Evolutionary conservation across 768 basidiomycete species (phyloP), one percentile per base, ranked within the genome.

Genomic region (Phaeolepiota aurea): DNA sequence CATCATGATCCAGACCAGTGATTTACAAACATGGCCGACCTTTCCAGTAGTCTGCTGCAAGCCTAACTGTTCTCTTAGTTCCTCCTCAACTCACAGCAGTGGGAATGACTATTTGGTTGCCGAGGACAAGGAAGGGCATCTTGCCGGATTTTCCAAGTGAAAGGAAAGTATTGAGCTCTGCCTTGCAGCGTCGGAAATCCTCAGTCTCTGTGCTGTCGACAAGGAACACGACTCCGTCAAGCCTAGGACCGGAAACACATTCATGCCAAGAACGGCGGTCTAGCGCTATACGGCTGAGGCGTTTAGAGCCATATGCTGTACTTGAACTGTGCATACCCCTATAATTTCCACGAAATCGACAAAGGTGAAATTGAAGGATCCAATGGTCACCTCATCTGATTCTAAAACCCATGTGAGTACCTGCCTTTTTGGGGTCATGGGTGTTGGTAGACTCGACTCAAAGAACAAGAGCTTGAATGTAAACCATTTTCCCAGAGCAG

Each of bases 241-340:
- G 96, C 63, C 98, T 96, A 37, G 96, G 96, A n/a, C n/a, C n/a
- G n/a, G n/a, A n/a, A 82, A 99, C 98, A 70, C 98, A 99, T 65
- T 99, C 93, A 44, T 92, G 82, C 96, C 96, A 99, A 59, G 98
- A 83, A 51, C 96, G 89, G 51, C 96, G 93, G 40, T 96, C 96
- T 76, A 45, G 30, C 32, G 40, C 40, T 30, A n/a, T n/a, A 42
- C 34, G 9, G 44, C 19, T 30, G 33, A 41, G 20, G 21, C 4
- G n/a, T n/a, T 19, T 9, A 14, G 20, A 37, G 32, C 3, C 5
- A 41, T 33, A 20, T 32, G 9, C 25, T 16, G 30, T 12, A 22
- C 18, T 32, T 23, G 12, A 19, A 23, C 19, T 15, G 5, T 7
- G 40, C 70, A 44, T 41, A 90, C 92, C 92, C 61, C 97, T 94